Evolutionary conservation across 176 grass and related monocot species (phyloP), one percentile per base, ranked within the genome.

Genomic region (Triticum timopheevii): DNA sequence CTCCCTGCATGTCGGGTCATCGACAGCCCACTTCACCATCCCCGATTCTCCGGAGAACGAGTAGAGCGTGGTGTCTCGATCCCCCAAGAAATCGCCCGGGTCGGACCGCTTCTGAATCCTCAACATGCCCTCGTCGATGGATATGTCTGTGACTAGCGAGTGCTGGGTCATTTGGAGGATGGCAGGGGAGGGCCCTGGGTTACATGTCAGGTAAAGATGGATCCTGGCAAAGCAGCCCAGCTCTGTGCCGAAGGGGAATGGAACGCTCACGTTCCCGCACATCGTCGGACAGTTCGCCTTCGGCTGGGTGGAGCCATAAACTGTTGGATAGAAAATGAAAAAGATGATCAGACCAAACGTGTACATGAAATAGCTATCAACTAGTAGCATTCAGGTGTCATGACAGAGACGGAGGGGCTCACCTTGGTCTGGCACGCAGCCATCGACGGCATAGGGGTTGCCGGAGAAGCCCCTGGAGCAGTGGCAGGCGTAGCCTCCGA

Each of bases 171-270:
- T 66, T 66, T 80, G 36, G 38, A 80, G 78, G 61, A 45, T 65
- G 13, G 78, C 23, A 80, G 78, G 78, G 66, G 36, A 19, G 44
- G 15, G 24, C 8, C 74, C 63, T 5, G 75, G 84, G 47, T 79
- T 79, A 23, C 84, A 86, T 15, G 65, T 8, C 24, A 79, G 47
- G 8, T 79, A 86, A 8, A 79, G 33, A 10, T 8, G 4, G 15
- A 79, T 19, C 1, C 76, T 86, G 10, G 76, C 84, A 7, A 86
- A 86, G 23, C 31, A 87, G 25, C 44, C 70, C 0, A 40, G 15
- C 36, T 80, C 49, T 45, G 24, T 87, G 31, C 86, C 86, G 8
- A 87, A 87, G 70, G 86, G 86, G 64, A 87, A 87, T 9, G 44
- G 16, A 6, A 87, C 4, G 56, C 3, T 76, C 10, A 82, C 33